Evolutionary conservation across 306 rosid genomes (phyloP).

Genomic region (Pyrus bretschneideri): DNA sequence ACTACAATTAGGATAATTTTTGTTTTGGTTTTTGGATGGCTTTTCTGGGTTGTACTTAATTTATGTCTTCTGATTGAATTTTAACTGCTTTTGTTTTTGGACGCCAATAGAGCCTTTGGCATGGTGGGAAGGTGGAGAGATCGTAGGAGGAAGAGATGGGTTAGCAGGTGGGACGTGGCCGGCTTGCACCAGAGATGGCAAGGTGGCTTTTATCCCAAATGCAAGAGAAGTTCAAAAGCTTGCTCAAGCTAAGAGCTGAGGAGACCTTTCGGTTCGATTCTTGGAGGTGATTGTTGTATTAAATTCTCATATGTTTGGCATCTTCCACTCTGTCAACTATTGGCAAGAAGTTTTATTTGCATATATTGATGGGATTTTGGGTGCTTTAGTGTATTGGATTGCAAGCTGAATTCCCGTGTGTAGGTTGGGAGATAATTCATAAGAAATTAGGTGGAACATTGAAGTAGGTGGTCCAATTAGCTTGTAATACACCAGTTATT

Average conservation of each 20-base stretch:
- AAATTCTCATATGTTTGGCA: background rate
- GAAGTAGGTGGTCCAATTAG: background rate
- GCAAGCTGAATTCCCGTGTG: background rate
- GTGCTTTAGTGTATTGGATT: too few species aligned
- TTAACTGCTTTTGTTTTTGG: background rate
- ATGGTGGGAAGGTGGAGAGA: constrained; percentile 58
- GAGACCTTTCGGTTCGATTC: constrained; percentile 58
- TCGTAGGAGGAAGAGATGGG: constrained; percentile 65
- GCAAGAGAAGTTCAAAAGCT: constrained; percentile 35
- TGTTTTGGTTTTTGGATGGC: background rate
- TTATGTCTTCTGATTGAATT: too few species aligned
- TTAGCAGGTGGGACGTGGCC: constrained; percentile 79
- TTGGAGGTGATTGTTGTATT: constrained; percentile 37
- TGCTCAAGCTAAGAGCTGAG: constrained; percentile 53
- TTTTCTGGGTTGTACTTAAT: too few species aligned
- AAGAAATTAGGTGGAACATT: background rate
- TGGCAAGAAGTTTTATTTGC: background rate
- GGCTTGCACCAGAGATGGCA: constrained; percentile 46
- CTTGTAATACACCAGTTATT: too few species aligned
- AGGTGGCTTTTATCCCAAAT: constrained; percentile 66
- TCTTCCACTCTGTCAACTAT: background rate
- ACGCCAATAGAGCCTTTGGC: constrained; percentile 50
- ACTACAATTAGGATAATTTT: background rate
- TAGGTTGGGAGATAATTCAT: background rate
- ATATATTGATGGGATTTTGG: background rate